Evolutionary conservation across 108 stramenopile species (phyloP), one percentile per base, ranked within the genome.

Genomic region (Stephanodiscus minutulus): DNA sequence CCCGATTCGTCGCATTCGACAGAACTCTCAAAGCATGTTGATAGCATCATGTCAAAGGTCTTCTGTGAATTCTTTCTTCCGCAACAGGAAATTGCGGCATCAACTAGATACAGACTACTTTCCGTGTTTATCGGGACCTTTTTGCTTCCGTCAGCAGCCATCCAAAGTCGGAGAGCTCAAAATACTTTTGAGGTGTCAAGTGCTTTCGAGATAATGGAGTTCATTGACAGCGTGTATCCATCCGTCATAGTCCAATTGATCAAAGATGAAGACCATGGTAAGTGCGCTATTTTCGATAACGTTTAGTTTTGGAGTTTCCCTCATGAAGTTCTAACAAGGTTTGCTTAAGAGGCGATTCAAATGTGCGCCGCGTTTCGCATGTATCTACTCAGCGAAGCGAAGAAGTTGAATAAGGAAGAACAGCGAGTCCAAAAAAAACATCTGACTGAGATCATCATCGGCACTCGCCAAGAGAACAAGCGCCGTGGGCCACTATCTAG

Each of bases 281-380:
- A 44, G 43, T 12, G 15, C 13, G 12, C 0, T 44, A 44, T 44
- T 44, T 13, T 15, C 2, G 11, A 15, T 3, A 11, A 15, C 2
- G 13, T 17, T 44, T 17, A 2, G 3, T 3, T 44, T 1, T 44
- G 43, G 0, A 15, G 15, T 44, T 13, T 44, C 13, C 43, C 15
- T 0, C 3, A 44, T 44, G 43, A 44, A 44, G 15, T 44, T 44
- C 43, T 44, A 0, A 44, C 43, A 11, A 3, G 43, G 3, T 44
- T 44, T 44, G 0, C 0, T 3, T 44, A 15, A 44, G 79, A 61
- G 50, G 79, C 58, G 44, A 72, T 80, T 31, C 71, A 80, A 67
- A 80, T 80, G 79, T 80, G 79, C 50, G 64, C 79, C 48, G 79
- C 79, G 24, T 80, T 80, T 50, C 71, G 79, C 22, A 80, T 80